Base-by-base conservation (phyloP, 2,329 filamentous ascomycete genomes). In the Xylaria sp. region DNA sequence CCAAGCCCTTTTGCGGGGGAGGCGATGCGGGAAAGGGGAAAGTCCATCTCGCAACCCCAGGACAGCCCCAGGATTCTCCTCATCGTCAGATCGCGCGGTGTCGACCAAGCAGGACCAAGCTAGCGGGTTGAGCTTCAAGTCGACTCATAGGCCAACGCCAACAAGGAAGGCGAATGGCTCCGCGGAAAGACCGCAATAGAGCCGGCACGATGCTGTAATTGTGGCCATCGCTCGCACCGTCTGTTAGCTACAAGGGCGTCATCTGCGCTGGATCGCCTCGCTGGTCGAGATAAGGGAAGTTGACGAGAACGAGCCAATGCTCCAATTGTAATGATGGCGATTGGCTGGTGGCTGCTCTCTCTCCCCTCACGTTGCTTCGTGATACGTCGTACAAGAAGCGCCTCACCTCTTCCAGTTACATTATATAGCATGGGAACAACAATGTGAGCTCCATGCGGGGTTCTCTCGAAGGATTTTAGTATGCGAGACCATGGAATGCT, bases 141-240 rank as follows among this genome's bases (percentile, higher is more conserved):
- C 15, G 56, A 51, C 32, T 41, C 58, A 44, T 34, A 37, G 39
- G 34, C 52, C 51, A 63, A 41, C 25, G 28, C 66, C 44, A 58
- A 39, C 50, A 65, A 56, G 58, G 61, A 48, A 57, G 20, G 15
- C 13, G 51, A 63, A 28, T 59, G 44, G 50, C 69, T 46, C 64
- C 64, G 64, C n/a, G 63, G 63, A 67, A 70, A 39, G 51, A 60
- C 70, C 70, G 70, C 20, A 37, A 68, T 72, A 70, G 65, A 64
- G 70, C 70, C 70, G 70, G 68, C 51, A 28, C 64, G 55, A 55
- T 56, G 37, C 54, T 48, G 41, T 59, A 41, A 37, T 52, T 34
- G 39, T 44, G 15, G 52, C 41, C 20, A 28, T 20, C 25, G 41
- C 41, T 18, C 15, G 46, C 10, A 37, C 32, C 52, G 12, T 9